Base-by-base conservation (phyloP, 2,329 filamentous ascomycete genomes). In the Endothia cerciana region DNA sequence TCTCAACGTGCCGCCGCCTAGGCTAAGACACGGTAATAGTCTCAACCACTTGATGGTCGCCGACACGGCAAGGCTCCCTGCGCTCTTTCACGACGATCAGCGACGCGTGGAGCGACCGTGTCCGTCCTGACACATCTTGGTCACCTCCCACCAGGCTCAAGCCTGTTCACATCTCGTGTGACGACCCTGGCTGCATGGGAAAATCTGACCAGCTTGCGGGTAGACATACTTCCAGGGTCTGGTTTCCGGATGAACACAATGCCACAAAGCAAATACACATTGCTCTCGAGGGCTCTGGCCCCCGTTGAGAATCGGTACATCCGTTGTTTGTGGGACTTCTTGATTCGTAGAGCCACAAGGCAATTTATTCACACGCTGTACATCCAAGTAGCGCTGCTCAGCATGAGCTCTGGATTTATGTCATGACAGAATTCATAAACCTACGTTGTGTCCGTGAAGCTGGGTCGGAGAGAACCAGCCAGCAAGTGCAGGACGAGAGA, bases 11-110 rank as follows among this genome's bases (percentile, higher is more conserved):
- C 38, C 30, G 36, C 51, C 17, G 40, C 25, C 25, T 19, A 41
- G 57, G 22, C 57, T 59, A 40, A 59, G 57, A 59, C 57, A 59
- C 25, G 25, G 38, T 43, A 15, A 58, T 15, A 40, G n/a, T 58
- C 36, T 58, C 55, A 13, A 15, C 40, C 38, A 43, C 11, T n/a
- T 19, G 15, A 30, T 59, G 57, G 57, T 59, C 57, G 57, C 57
- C 57, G 57, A 59, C 57, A n/a, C 57, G 57, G 57, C 40, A 41
- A 43, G 30, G 38, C 22, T 45, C 22, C 22, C n/a, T 41, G 19
- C 11, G 1, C 13, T 38, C 22, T 19, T 7, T 8, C 7, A 7
- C 30, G 28, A 55, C 28, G 51, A 55, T 55, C 51, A 30, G 28
- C 51, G 51, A 55, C 28, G 51, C 51, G 28, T 55, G 51, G 17